phyloP scores from a whole-genome alignment of 805 yeast species.

The Metschnikowia baotianmanensis region DNA sequence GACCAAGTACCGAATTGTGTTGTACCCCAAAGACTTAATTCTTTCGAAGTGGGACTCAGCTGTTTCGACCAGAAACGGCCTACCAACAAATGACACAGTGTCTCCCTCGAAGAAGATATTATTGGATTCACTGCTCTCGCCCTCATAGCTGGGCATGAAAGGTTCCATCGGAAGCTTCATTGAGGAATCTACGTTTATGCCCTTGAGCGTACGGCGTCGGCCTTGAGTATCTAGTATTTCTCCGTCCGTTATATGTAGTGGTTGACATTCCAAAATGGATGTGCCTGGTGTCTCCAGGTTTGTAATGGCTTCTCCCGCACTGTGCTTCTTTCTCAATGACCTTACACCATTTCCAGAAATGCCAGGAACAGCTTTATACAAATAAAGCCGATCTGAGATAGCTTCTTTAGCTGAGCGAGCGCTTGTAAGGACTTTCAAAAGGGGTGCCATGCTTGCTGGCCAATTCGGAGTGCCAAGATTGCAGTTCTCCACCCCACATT shows the following conservation, averaged over 20 bases:
- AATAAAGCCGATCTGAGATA: slow-evolving; percentile 26
- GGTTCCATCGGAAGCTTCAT: slow-evolving; percentile 70
- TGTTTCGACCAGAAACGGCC: slow-evolving; percentile 76
- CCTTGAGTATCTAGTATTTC: slow-evolving; percentile 57
- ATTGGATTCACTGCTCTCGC: slow-evolving; percentile 33
- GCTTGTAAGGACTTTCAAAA: slow-evolving; percentile 4
- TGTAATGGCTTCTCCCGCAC: slow-evolving; percentile 14
- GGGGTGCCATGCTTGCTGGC: slow-evolving; percentile 5
- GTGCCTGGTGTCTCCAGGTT: slow-evolving; percentile 8
- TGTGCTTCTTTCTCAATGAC: slow-evolving; percentile 25
- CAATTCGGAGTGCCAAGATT: not conserved
- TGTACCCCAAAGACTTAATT: slow-evolving; percentile 79
- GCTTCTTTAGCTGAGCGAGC: slow-evolving; percentile 5
- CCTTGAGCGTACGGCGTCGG: slow-evolving; percentile 63
- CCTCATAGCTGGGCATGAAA: slow-evolving; percentile 38
- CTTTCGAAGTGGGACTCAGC: slow-evolving; percentile 67
- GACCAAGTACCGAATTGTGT: slow-evolving; percentile 68
- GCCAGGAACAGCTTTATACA: slow-evolving; percentile 28
- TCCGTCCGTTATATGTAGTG: slow-evolving; percentile 47
- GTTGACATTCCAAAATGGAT: slow-evolving; percentile 21
- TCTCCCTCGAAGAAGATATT: slow-evolving; percentile 67
- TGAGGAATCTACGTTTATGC: slow-evolving; percentile 77
- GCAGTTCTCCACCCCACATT: slow-evolving; percentile 1
- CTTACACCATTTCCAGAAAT: slow-evolving; percentile 27
- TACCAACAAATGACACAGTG: slow-evolving; percentile 72